Percentiles rank a stretch among this genome's conserved stretches.
phyloP scores from a whole-genome alignment of 2,329 filamentous ascomycete genomes.

The Penicillium sp. region DNA sequence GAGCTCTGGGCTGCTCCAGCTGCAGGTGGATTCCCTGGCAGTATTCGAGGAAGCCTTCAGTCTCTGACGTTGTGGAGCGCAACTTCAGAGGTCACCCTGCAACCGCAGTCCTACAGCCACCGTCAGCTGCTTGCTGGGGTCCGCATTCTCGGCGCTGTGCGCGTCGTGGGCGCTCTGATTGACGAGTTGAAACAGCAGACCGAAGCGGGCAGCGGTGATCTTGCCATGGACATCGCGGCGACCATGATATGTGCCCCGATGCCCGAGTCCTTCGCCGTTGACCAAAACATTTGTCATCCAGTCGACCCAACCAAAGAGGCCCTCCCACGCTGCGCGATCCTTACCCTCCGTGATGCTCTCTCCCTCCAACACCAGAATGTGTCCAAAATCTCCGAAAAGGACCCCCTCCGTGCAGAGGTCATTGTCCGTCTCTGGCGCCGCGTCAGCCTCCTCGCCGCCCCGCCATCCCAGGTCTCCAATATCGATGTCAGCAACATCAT shows the following conservation, averaged over 20 bases:
- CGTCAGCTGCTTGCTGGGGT: conserved; percentile 52
- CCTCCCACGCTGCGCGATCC: conserved; percentile 35
- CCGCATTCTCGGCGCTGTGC: conserved; percentile 43
- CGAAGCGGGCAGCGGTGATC: conserved; percentile 42
- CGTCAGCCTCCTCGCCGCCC: conserved; percentile 44
- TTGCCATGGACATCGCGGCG: conserved; percentile 48
- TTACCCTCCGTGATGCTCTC: conserved; percentile 48
- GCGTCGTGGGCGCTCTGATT: conserved; percentile 41
- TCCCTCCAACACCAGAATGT: conserved; percentile 42
- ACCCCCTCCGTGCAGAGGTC: conserved; percentile 47
- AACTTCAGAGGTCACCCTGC: conserved; percentile 52
- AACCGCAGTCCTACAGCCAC: conserved; percentile 59
- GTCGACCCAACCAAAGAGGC: conserved; percentile 37
- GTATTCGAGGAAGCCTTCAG: conserved; percentile 54
- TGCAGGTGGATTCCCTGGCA: conserved; percentile 49
- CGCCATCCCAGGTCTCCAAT: conserved; percentile 42
- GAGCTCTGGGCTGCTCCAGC: conserved; percentile 55
- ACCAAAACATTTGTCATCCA: conserved; percentile 40
- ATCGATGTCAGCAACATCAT: conserved; percentile 49
- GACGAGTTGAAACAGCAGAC: conserved; percentile 48
- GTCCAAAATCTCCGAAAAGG: conserved; percentile 45
- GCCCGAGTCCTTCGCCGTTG: conserved; percentile 42
- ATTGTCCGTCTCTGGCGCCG: conserved; percentile 50
- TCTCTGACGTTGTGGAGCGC: conserved; percentile 57
- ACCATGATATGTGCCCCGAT: conserved; percentile 47